Evolutionary conservation across 148 eudicot genomes (phyloP).

Genomic region (Amaranthus palmeri): DNA sequence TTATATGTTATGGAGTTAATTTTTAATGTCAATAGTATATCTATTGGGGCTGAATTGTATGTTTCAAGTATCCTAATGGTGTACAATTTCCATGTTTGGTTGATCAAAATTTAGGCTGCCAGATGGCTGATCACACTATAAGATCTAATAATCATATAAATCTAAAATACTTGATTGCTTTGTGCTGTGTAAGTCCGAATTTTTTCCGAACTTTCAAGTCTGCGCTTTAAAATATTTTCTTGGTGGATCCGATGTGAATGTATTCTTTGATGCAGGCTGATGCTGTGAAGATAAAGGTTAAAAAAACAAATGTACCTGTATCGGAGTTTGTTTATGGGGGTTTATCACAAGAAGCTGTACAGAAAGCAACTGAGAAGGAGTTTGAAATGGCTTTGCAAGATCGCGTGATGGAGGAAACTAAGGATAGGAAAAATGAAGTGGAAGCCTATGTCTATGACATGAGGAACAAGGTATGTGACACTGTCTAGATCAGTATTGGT

Average conservation of each 20-base stretch:
- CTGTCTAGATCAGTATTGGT: not conserved
- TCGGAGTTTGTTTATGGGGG: constrained; percentile 67
- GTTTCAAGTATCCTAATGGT: too few relatives aligned
- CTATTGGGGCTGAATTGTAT: too few relatives aligned
- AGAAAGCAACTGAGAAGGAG: constrained; percentile 85
- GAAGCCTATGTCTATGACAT: constrained; percentile 92
- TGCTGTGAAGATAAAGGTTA: constrained; percentile 79
- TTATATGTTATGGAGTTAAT: too few relatives aligned
- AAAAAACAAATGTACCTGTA: constrained; percentile 58
- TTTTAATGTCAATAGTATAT: too few relatives aligned
- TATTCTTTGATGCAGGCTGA: constrained; percentile 41
- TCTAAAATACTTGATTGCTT: too few relatives aligned
- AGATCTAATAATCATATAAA: too few relatives aligned
- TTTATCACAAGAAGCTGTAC: constrained; percentile 49
- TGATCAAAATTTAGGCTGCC: too few relatives aligned
- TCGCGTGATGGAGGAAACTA: constrained; percentile 89
- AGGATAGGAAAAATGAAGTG: constrained; percentile 83
- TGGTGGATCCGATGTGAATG: not conserved
- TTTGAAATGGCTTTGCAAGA: constrained; percentile 97
- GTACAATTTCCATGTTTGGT: too few relatives aligned
- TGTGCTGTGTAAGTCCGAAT: too few relatives aligned
- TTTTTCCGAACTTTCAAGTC: not conserved
- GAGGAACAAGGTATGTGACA: constrained; percentile 66
- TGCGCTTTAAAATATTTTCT: not conserved
- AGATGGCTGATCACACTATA: too few relatives aligned